Percentiles rank a stretch among this genome's conserved stretches.
phyloP scores from a whole-genome alignment of 345 rosid species.

The Heritiera fomes region DNA sequence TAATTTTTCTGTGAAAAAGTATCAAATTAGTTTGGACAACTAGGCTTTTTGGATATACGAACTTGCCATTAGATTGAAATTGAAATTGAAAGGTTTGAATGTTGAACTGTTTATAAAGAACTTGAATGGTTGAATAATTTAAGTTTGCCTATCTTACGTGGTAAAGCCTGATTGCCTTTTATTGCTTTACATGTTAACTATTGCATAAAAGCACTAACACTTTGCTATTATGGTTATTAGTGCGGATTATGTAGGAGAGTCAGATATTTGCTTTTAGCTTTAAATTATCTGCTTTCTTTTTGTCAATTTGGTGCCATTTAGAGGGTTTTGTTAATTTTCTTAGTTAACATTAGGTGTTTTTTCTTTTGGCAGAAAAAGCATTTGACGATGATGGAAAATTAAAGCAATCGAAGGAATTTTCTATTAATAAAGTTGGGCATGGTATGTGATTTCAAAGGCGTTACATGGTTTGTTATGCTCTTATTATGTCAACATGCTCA shows the following conservation, averaged over 20 bases:
- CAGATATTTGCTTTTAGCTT: neutral
- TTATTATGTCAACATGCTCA: neutral
- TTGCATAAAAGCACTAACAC: neutral
- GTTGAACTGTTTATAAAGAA: neutral
- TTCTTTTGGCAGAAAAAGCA: conserved; percentile 68
- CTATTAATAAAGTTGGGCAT: conserved; percentile 93
- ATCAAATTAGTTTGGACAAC: neutral
- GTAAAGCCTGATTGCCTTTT: neutral
- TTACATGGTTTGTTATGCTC: neutral
- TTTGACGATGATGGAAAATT: conserved; percentile 74
- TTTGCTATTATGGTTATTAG: neutral
- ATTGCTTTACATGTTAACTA: neutral
- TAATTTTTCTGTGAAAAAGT: neutral
- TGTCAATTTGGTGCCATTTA: neutral
- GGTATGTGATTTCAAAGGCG: conserved; percentile 44
- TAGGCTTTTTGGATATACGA: neutral
- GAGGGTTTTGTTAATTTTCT: neutral
- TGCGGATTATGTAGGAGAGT: neutral
- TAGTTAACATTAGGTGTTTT: neutral
- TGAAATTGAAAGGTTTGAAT: conserved; percentile 7
- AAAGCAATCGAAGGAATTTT: conserved; percentile 79
- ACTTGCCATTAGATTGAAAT: neutral
- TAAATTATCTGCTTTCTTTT: neutral
- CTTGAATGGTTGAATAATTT: conserved; percentile 5
- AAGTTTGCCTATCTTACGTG: neutral